Base-by-base conservation (phyloP, 371 early-diverging fungal genomes). In the Rhizoclosmatium hyalinum region DNA sequence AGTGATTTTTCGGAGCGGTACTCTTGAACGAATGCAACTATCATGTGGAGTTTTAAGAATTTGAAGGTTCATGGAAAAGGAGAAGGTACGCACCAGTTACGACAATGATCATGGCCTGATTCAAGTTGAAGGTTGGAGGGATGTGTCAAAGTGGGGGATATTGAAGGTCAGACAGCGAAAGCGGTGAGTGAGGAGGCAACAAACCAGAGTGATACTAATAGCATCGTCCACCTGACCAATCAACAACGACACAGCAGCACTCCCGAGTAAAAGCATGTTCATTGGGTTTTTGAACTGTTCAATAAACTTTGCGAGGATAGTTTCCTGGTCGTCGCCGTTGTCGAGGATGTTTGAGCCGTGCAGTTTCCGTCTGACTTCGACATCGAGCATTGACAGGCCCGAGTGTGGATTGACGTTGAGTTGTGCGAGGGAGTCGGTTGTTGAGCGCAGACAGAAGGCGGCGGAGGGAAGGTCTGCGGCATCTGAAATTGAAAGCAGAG, bases 161-260 rank as follows among this genome's bases (percentile, higher is more conserved):
- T 32, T 32, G 32, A 32, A 32, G 32, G 32, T 8, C 32, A 45
- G 60, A 62, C 57, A 73, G 10, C 58, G 47, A 6, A 39, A 69
- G 55, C 53, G 46, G 17, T 76, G 46, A 5, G 2, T 44, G 24
- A 44, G 14, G 19, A 14, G 61, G 10, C 39, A 44, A 65, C 81
- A 75, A 83, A 94, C 97, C 89, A 96, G 82, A 0, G 96, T 91
- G 64, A 98, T 97, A 78, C 94, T 94, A 76, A 97, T 87, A 19
- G 98, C 98, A 79, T 98, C 97, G 76, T 96, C 95, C 75, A 89
- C 83, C 78, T 97, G 93, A 8, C 96, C 95, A 85, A 97, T 88
- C 42, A 94, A 74, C 46, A 94, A 75, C 0, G 95, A 95, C 12
- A 98, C 90, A 46, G 85, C 83, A 0, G 98, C 96, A 0, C 95